phyloP scores from a whole-genome alignment of 164 flowering plant genomes.

The Warburgia ugandensis region DNA sequence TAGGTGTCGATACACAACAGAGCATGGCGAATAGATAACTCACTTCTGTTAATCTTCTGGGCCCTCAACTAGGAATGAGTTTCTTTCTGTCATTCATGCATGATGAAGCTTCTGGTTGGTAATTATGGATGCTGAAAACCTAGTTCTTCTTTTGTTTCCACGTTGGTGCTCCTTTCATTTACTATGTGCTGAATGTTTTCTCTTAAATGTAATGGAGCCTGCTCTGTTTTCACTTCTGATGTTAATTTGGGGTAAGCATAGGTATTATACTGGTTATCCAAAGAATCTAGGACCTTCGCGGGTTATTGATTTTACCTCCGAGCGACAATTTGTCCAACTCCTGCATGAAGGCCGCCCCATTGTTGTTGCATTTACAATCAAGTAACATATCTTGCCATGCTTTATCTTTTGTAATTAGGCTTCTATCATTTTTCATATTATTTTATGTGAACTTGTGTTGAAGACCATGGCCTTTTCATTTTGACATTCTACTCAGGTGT shows the following conservation, averaged over 20 bases:
- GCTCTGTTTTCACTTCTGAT: neutral
- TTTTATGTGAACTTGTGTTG: too few relatives aligned
- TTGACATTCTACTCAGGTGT: conserved; percentile 31
- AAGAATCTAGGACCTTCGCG: conserved; percentile 87
- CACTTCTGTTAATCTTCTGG: too few relatives aligned
- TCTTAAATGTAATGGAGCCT: neutral
- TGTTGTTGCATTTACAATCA: conserved; percentile 86
- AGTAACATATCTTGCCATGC: conserved; percentile 24
- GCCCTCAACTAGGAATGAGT: too few relatives aligned
- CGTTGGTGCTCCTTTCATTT: neutral
- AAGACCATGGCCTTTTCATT: neutral
- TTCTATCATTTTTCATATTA: neutral
- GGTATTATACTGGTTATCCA: conserved; percentile 92
- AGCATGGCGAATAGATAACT: too few relatives aligned
- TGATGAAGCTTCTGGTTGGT: too few relatives aligned
- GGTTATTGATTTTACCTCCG: conserved; percentile 77
- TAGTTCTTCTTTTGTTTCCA: too few relatives aligned
- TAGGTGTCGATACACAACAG: too few relatives aligned
- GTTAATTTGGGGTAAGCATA: conserved; percentile 6
- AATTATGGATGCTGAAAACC: too few relatives aligned
- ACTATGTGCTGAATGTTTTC: neutral
- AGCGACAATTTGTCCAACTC: conserved; percentile 85
- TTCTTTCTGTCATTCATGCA: too few relatives aligned
- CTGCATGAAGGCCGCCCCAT: conserved; percentile 79
- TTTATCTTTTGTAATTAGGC: neutral